Base-by-base conservation (phyloP, 768 basidiomycete species). In the Kwoniella mangroviensis region DNA sequence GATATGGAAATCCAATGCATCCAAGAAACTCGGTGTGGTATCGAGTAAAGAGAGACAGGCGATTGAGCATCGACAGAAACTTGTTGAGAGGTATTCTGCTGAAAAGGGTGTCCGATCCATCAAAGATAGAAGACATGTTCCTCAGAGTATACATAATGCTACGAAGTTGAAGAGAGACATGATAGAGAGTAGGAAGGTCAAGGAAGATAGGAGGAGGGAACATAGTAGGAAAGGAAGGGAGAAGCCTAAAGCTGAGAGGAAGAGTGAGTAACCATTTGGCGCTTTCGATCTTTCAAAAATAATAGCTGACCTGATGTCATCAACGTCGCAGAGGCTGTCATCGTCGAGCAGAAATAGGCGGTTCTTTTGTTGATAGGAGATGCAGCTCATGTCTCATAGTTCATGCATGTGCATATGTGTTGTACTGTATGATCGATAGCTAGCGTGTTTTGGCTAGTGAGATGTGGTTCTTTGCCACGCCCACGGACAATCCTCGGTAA, bases 1-100 rank as follows among this genome's bases (percentile, higher is more conserved):
- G 63, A 86, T 98, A 79, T 97, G 95, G 95, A 98, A 98, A 82
- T 90, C 92, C 22, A 91, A 92, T 68, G 93, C 95, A 0, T 90
- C 92, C 0, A 94, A 94, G 75, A 95, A 92, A 82, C 86, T 99
- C 43, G 97, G 96, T 10, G 88, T 97, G 34, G 85, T 98, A 73
- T 94, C 93, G 63, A 90, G 92, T 17, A 87, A 94, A 65, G 96
- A 98, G 81, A 88, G 93, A 55, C 92, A 94, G 2, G 89, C 91
- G 10, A 91, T 95, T 73, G 95, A 98, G 83, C 98, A 98, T 84
- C 87, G 97, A 22, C 90, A 92, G 43, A 90, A 88, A 70, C 89
- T 99, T 68, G 89, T 91, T 80, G 89, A 94, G 73, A 87, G 92
- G 74, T 99, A 95, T 94, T 91, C 90, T 81, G 86, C 89, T 72